Evolutionary conservation across 1,284 basidiomycete genomes (phyloP), one percentile per base, ranked within the genome.

Genomic region (Neonothopanus nambi): DNA sequence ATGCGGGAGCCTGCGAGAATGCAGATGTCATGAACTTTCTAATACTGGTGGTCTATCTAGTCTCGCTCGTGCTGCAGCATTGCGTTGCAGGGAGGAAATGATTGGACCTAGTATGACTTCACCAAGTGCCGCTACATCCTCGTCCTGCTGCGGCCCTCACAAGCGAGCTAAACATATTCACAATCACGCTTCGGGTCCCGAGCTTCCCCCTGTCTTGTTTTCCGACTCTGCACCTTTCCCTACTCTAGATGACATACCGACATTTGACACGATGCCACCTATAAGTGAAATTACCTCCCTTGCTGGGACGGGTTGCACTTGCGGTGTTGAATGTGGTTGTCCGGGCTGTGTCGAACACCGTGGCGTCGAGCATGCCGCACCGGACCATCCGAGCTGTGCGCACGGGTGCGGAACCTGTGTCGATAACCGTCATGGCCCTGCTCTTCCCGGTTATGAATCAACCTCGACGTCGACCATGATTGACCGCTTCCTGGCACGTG

Each of bases 291-390:
- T 84, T 48, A 71, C 73, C 18, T 80, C 81, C 2, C 63, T 85
- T 12, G 82, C 82, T 0, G 82, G 80, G 21, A 78, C 82, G 2
- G 82, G 82, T 4, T 91, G 87, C 63, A 85, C 81, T 12, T 91
- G 88, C 63, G 87, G 87, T 23, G 67, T 81, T 35, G 68, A 73
- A 39, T 91, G 88, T 62, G 76, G 75, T n/a, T 91, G 88, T 65
- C 87, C 86, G 0, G 87, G 87, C 26, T 91, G 88, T 63, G 65
- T 79, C 18, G 75, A 86, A 60, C 88, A 91, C 62, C 82, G 85
- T 15, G 80, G 82, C 3, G 45, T 67, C 17, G 72, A 74, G 23
- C 64, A 82, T 56, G 77, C 69, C 6, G 74, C 74, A 42, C 65
- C 68, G 43, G 71, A 77, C 47, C 71, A 72, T 57, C 70, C 65